Conservation (phyloP, 169 alveolate genomes). For the Plasmodium blacklocki region DNA sequence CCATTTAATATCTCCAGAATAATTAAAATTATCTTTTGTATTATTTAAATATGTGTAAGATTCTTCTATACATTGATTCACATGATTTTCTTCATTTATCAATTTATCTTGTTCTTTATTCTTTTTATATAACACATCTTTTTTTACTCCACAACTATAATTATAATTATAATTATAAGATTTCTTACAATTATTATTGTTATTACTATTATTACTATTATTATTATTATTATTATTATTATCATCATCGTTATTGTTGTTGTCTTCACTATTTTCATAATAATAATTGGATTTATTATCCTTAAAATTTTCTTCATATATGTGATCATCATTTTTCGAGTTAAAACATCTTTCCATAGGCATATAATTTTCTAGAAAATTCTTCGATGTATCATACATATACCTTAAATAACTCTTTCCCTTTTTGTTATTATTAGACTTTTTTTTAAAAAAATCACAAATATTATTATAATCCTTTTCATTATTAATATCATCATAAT, state of each 20-base stretch:
- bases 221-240: background rate
- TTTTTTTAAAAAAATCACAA: conserved; percentile 37
- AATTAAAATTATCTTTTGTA: background rate
- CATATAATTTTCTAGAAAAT: conserved; percentile 50
- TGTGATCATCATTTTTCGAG: too few relatives aligned
- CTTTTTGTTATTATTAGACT: conserved; percentile 37
- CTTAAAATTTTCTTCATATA: too few relatives aligned
- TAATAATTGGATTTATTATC: too few relatives aligned
- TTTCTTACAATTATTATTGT: background rate
- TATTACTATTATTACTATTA: conserved; percentile 24
- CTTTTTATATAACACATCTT: background rate
- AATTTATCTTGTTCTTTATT: background rate
- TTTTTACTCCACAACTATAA: too few relatives aligned
- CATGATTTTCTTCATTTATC: background rate
- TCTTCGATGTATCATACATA: conserved; percentile 46
- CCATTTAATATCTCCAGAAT: background rate
- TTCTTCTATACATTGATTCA: background rate
- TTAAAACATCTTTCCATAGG: conserved; percentile 30
- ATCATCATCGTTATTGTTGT: too few relatives aligned
- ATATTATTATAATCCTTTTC: conserved; percentile 72
- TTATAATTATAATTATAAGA: background rate
- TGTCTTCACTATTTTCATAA: too few relatives aligned
- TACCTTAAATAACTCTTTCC: conserved; percentile 37
- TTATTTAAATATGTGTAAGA: background rate
- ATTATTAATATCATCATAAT: conserved; percentile 32